phyloP scores from a whole-genome alignment of 2,329 filamentous ascomycete genomes.

The Orbilia javanica region DNA sequence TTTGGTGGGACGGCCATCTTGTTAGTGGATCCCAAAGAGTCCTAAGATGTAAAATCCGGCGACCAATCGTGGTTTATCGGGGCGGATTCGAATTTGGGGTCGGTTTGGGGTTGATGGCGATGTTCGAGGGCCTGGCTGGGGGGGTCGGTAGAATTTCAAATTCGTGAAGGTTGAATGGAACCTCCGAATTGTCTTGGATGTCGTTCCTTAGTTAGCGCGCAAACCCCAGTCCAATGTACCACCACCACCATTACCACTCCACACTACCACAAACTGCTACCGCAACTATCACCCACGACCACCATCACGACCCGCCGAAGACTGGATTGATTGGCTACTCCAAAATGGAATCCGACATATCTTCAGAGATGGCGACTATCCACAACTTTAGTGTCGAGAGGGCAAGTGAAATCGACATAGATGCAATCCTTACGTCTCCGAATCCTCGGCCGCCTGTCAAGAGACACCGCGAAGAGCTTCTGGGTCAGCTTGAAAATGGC shows the following conservation, averaged over 20 bases:
- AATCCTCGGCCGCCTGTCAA: slow-evolving; percentile 31
- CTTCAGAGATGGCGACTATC: slow-evolving; percentile 24
- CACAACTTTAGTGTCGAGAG: background rate
- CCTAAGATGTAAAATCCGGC: background rate
- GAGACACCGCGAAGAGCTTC: slow-evolving; percentile 16
- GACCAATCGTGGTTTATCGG: background rate
- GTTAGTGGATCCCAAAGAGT: slow-evolving; percentile 28
- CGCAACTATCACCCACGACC: background rate
- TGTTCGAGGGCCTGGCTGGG: background rate
- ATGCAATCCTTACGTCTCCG: slow-evolving; percentile 3
- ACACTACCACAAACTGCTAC: background rate
- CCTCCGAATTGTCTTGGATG: slow-evolving; percentile 11
- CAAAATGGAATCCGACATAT: slow-evolving; percentile 46
- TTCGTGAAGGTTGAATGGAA: slow-evolving; percentile 10
- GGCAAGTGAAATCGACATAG: background rate
- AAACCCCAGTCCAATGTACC: slow-evolving; percentile 5
- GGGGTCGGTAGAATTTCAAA: background rate
- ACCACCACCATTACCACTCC: background rate
- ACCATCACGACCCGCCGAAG: background rate
- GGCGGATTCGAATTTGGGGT: background rate
- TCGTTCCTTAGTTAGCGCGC: background rate
- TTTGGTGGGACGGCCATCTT: slow-evolving; percentile 75
- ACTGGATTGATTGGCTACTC: background rate
- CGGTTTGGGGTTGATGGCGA: background rate
- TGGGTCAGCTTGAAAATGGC: slow-evolving; percentile 74